Evolutionary conservation across 306 rosid species (phyloP).

Genomic region (Pyrus bretschneideri): DNA sequence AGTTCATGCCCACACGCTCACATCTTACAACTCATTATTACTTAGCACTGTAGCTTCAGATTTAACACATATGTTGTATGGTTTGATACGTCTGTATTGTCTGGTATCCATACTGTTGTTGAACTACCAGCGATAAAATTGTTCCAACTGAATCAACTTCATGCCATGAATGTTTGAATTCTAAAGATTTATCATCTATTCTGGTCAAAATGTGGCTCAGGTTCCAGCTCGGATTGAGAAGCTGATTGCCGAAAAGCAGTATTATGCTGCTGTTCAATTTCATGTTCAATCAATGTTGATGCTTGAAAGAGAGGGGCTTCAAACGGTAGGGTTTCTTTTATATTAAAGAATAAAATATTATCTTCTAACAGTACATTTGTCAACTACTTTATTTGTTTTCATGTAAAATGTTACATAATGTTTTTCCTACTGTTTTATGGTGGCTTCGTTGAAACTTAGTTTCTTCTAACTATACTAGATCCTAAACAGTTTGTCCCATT

Average conservation of each 20-base stretch:
- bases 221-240: slow-evolving; percentile 94
- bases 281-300: slow-evolving; percentile 80
- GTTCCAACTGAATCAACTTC: background rate
- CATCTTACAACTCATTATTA: background rate
- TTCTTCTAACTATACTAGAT: background rate
- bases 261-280: slow-evolving; percentile 93
- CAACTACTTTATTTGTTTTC: slow-evolving; percentile 14
- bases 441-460: background rate
- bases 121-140: background rate
- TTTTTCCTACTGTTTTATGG: background rate
- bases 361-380: slow-evolving; percentile 71
- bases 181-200: slow-evolving; percentile 14
- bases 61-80: background rate
- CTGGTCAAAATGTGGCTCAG: slow-evolving; percentile 39
- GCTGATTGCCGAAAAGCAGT: slow-evolving; percentile 84
- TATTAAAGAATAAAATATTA: background rate
- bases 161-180: background rate
- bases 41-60: background rate
- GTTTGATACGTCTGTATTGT: background rate
- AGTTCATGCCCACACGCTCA: background rate
- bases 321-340: slow-evolving; percentile 47
- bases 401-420: background rate
- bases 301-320: slow-evolving; percentile 96
- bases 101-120: background rate
- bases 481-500: background rate